Percentiles rank a stretch among this genome's conserved stretches.
phyloP scores from a whole-genome alignment of 1,284 basidiomycete genomes.

The Vanrija sp. region DNA sequence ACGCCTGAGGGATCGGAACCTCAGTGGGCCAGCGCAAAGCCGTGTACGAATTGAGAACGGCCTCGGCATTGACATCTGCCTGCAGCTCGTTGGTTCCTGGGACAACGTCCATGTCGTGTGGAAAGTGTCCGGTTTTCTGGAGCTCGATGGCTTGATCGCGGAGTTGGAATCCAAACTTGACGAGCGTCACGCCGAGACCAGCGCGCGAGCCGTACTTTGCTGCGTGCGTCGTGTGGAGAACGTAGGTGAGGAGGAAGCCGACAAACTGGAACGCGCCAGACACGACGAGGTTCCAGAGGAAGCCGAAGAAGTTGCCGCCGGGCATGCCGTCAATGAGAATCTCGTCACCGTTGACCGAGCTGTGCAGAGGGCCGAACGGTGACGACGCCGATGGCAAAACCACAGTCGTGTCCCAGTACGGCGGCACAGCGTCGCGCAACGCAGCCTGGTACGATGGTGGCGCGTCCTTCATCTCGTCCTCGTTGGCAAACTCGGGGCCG shows the following conservation, averaged over 20 bases:
- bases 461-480: slow-evolving; percentile 72
- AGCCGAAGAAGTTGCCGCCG: slow-evolving; percentile 53
- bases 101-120: slow-evolving; percentile 36
- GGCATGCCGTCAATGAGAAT: slow-evolving; percentile 57
- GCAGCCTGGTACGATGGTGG: slow-evolving; percentile 89
- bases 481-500: slow-evolving; percentile 62
- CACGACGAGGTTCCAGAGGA: slow-evolving; percentile 61
- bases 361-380: slow-evolving; percentile 50
- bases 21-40: background rate
- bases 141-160: slow-evolving; percentile 52
- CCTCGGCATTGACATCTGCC: slow-evolving; percentile 34
- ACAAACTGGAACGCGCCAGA: slow-evolving; percentile 97
- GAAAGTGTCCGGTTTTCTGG: slow-evolving; percentile 38
- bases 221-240: slow-evolving; percentile 90
- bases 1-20: background rate
- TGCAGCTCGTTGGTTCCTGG: slow-evolving; percentile 18
- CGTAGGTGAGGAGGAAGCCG: slow-evolving; percentile 88
- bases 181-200: slow-evolving; percentile 89
- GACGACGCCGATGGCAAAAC: slow-evolving; percentile 57
- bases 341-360: slow-evolving; percentile 52
- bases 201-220: slow-evolving; percentile 91
- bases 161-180: slow-evolving; percentile 87
- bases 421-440: slow-evolving; percentile 83
- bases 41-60: slow-evolving; percentile 34
- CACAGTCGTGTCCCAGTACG: slow-evolving; percentile 96